phyloP scores from a whole-genome alignment of 768 basidiomycete genomes.

The Termitomyces sp. region DNA sequence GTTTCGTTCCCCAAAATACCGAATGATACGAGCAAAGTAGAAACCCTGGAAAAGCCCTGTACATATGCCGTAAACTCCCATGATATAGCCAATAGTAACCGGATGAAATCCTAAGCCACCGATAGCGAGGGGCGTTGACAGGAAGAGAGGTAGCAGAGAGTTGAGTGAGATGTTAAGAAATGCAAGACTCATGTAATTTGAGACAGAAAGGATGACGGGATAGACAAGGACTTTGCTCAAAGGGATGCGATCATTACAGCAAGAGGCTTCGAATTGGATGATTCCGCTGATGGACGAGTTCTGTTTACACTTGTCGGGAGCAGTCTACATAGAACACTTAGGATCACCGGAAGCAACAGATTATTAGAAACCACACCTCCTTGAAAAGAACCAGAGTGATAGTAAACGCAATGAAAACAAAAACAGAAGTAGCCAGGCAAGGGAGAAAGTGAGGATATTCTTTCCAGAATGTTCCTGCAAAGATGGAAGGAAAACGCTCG shows the following conservation, averaged over 20 bases:
- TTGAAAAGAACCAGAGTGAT: constrained; percentile 32
- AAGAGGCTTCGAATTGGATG: not conserved
- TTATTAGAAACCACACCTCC: constrained; percentile 27
- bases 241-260: constrained; percentile 26
- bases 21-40: constrained; percentile 34
- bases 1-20: constrained; percentile 33
- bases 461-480: constrained; percentile 51
- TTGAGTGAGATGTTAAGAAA: constrained; percentile 50
- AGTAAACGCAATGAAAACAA: constrained; percentile 27
- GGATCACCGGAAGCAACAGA: not conserved
- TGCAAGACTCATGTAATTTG: constrained; percentile 64
- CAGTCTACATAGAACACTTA: constrained; percentile 19
- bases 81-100: constrained; percentile 58
- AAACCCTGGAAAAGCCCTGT: constrained; percentile 35
- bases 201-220: constrained; percentile 58
- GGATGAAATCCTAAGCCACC: constrained; percentile 65
- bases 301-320: constrained; percentile 9
- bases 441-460: constrained; percentile 75
- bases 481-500: constrained; percentile 58
- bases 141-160: constrained; percentile 63
- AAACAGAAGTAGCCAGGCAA: constrained; percentile 37
- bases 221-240: constrained; percentile 40
- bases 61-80: constrained; percentile 31
- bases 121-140: constrained; percentile 57
- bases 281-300: not conserved